Evolutionary conservation across 805 yeast species (phyloP), one percentile per base, ranked within the genome.

Genomic region (Ogataea pignaliae): DNA sequence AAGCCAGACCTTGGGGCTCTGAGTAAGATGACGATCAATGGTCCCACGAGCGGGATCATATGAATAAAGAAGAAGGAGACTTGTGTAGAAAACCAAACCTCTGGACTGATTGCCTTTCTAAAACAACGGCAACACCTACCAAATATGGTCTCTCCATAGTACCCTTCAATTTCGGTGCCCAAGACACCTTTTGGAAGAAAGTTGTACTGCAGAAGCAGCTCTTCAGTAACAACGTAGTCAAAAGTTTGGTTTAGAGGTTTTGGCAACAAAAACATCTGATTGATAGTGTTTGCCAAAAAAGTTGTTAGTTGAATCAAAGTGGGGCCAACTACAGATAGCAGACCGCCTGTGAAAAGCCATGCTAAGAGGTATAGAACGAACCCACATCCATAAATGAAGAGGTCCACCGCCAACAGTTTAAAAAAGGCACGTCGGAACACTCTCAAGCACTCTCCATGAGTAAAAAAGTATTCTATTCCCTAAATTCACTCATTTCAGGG

Each of bases 21-120:
- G 6, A 79, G 43, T 2, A 76, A 42, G 12, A 79, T 61, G 10
- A 77, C 71, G 9, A 78, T 21, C 5, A 73, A n/a, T 0, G 86
- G 85, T 0, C 89, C 89, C 6, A 77, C 15, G 7, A 81, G 32
- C 0, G 89, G 89, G 12, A 83, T 66, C 41, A 71, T 59, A 29
- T 74, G 71, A 11, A 81, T 54, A 0, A 67, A 13, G 14, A 76
- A 52, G 16, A 69, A 59, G 0, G 68, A 13, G 0, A 70, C 1
- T 2, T 71, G 65, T 42, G 71, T 66, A 8, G 61, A 14, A 0
- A 75, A 40, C 63, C 77, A 68, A 29, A 60, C 56, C 0, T 78
- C 76, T 17, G 76, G 68, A 1, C 70, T 46, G 17, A 70, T 28
- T 3, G 46, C 9, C 16, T 44, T 38, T 40, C 54, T 48, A n/a